Conservation (phyloP, 345 rosid genomes). For the Gossypium thurberi region DNA sequence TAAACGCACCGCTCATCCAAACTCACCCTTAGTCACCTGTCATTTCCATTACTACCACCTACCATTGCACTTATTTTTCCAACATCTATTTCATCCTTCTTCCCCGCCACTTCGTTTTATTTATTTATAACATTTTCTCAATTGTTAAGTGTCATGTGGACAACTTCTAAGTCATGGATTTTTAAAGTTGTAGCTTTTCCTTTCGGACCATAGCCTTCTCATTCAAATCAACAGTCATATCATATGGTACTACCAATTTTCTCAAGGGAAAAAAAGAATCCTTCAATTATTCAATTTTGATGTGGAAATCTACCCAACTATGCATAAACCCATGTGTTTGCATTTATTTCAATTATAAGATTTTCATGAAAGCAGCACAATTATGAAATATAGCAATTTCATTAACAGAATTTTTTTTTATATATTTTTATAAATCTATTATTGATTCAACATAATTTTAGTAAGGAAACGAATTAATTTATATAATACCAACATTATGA, state of each 20-base stretch:
- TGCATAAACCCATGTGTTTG: not conserved
- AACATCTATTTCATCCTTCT: too few relatives aligned
- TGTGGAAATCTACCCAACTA: not conserved
- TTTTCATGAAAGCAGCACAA: not conserved
- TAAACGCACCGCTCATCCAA: too few relatives aligned
- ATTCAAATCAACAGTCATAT: not conserved
- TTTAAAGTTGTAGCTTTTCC: not conserved
- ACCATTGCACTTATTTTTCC: too few relatives aligned
- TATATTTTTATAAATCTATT: not conserved
- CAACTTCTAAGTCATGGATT: not conserved
- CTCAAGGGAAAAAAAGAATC: not conserved
- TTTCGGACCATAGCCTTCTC: not conserved
- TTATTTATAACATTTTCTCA: too few relatives aligned
- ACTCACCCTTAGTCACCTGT: too few relatives aligned
- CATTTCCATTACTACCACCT: too few relatives aligned
- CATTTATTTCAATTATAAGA: not conserved
- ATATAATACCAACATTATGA: too few relatives aligned
- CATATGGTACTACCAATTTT: not conserved
- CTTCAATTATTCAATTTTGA: not conserved
- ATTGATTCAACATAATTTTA: not conserved
- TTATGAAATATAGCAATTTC: not conserved
- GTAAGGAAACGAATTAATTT: not conserved
- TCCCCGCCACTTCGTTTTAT: too few relatives aligned
- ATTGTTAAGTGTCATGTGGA: not conserved
- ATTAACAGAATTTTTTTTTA: not conserved